Evolutionary conservation across 73 alveolate species (phyloP), one percentile per base, ranked within the genome.

Genomic region (Loxodes magnus): DNA sequence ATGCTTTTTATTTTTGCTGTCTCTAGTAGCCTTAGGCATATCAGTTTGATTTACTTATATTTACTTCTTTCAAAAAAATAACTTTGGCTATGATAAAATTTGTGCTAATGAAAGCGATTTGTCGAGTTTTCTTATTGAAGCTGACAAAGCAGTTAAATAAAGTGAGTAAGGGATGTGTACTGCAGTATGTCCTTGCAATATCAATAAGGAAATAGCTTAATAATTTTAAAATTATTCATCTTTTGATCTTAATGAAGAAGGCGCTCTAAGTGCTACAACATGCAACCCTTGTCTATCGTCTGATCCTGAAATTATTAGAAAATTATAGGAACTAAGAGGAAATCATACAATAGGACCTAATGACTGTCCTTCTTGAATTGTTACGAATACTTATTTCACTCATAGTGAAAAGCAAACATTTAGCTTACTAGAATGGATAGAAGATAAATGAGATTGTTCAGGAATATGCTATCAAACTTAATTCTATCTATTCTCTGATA

Each of bases 271-370:
- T 46, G 7, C 27, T n/a, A n/a, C 7, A 1, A 25, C 16, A n/a
- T 46, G 59, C 17, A 22, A 46, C 2, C 59, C 59, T 21, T 46
- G 59, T 24, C 15, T n/a, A 10, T 16, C 36, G 3, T 12, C 27
- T 9, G 2, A 9, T 25, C 7, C 59, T n/a, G 22, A 46, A 2
- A 5, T 17, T 1, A 24, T n/a, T n/a, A n/a, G n/a, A n/a, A n/a
- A n/a, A n/a, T n/a, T n/a, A n/a, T n/a, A n/a, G n/a, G n/a, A n/a
- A n/a, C n/a, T 17, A 17, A 22, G 59, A 10, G 2, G 43, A 46
- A 19, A 25, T 25, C n/a, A 41, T 25, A 25, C 36, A 25, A 22
- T 1, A 25, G 7, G 17, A n/a, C 2, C 27, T 37, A 41, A 17
- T 46, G 9, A 21, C n/a, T 10, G 9, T 23, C 9, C 22, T 9